phyloP scores from a whole-genome alignment of 1,284 basidiomycete genomes.

The Cystobasidium sp. region DNA sequence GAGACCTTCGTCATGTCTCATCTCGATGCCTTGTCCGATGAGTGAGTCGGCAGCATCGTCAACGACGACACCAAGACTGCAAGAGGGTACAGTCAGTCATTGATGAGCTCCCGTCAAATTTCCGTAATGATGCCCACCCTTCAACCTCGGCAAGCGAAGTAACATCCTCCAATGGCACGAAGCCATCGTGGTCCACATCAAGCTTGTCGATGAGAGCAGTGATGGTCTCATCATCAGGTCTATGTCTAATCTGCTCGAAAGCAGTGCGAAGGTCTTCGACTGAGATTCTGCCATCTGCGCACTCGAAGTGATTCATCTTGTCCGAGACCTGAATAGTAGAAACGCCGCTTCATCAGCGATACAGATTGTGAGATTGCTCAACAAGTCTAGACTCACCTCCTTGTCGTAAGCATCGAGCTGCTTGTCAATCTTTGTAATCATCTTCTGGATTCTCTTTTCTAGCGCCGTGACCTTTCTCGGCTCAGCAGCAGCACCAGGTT shows the following conservation, averaged over 20 bases:
- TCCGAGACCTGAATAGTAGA: conserved; percentile 73
- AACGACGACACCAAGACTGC: conserved; percentile 38
- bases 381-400: conserved; percentile 47
- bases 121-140: conserved; percentile 46
- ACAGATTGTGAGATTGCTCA: not conserved
- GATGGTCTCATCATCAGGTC: conserved; percentile 86
- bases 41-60: conserved; percentile 40
- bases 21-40: conserved; percentile 27
- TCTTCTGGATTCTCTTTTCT: conserved; percentile 89
- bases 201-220: conserved; percentile 88
- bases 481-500: conserved; percentile 3
- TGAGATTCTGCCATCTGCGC: conserved; percentile 88
- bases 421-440: conserved; percentile 94
- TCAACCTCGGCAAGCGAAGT: conserved; percentile 57
- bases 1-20: conserved; percentile 30
- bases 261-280: conserved; percentile 88
- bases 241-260: conserved; percentile 88
- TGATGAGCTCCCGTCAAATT: not conserved
- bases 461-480: conserved; percentile 61
- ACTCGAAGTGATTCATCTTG: conserved; percentile 91
- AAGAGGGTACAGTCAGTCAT: not conserved
- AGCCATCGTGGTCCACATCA: conserved; percentile 94
- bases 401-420: conserved; percentile 90
- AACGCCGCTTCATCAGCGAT: not conserved
- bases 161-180: conserved; percentile 68